A percentile compares a stretch with the other conserved stretches of the same genome.
Evolutionary conservation across 106 monocot genomes (phyloP).

Genomic region (Posidonia australis): DNA sequence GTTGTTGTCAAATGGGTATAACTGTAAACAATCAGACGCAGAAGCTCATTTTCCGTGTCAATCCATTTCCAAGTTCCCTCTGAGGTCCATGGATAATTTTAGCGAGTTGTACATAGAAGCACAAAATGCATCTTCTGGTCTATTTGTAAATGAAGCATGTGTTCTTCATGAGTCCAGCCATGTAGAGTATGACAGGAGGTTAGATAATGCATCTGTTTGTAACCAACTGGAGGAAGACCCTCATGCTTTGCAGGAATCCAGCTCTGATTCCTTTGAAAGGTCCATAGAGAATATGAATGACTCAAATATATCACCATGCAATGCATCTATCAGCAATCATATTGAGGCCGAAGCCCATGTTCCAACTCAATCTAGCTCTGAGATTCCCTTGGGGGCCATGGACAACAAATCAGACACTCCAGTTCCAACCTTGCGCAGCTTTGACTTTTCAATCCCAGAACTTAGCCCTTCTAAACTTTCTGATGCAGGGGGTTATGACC

Average conservation of each 20-base stretch:
- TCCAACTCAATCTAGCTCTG: slow-evolving; percentile 10
- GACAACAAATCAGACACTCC: slow-evolving; percentile 7
- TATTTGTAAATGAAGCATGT: not conserved
- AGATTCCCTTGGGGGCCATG: slow-evolving; percentile 9
- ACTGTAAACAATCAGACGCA: not conserved
- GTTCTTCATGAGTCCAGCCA: not conserved
- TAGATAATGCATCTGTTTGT: not conserved
- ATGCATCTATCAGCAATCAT: not conserved
- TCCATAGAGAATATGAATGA: slow-evolving; percentile 5
- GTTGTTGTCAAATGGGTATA: not conserved
- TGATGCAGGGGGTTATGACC: not conserved
- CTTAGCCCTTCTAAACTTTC: not conserved
- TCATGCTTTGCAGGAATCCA: not conserved
- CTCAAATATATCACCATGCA: slow-evolving; percentile 7
- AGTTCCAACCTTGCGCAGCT: not conserved
- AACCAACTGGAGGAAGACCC: not conserved
- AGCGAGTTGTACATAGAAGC: not conserved
- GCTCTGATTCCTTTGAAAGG: not conserved
- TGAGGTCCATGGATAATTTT: not conserved
- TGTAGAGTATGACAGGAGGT: not conserved
- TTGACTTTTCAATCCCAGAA: not conserved
- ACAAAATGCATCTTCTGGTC: not conserved
- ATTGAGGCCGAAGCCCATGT: not conserved
- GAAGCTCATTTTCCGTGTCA: slow-evolving; percentile 1
- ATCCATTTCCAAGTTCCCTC: not conserved